phyloP scores from a whole-genome alignment of 169 alveolate genomes.

The Babesia ovis region DNA sequence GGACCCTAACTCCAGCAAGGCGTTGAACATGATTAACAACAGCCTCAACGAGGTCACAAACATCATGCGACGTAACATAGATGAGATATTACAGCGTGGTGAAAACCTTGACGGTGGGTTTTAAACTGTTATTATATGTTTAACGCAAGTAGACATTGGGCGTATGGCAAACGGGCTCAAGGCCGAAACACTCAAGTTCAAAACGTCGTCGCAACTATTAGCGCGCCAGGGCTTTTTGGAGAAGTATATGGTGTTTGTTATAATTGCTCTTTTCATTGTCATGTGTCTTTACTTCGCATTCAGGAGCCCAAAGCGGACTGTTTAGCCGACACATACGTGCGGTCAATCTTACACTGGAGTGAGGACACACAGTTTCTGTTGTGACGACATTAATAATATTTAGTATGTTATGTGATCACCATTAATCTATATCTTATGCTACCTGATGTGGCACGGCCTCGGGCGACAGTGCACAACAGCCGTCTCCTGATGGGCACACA shows the following conservation, averaged over 20 bases:
- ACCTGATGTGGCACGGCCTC: constrained; percentile 9
- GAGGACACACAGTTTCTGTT: no score
- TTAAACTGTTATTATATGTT: neutral
- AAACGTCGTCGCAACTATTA: constrained; percentile 33
- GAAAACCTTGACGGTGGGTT: constrained; percentile 77
- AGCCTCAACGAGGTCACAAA: constrained; percentile 78
- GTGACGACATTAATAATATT: no score
- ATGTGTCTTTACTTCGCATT: constrained; percentile 22
- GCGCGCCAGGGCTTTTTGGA: constrained; percentile 25
- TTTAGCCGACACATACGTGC: neutral
- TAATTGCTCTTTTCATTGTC: constrained; percentile 1
- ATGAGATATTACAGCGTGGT: constrained; percentile 75
- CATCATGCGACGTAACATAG: constrained; percentile 77
- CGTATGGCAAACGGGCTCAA: constrained; percentile 75
- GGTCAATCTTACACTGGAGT: no score
- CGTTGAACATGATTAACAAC: constrained; percentile 75
- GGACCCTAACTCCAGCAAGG: constrained; percentile 74
- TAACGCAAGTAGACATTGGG: constrained; percentile 57
- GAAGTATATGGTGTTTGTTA: constrained; percentile 21
- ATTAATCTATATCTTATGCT: neutral
- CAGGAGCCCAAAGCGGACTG: neutral
- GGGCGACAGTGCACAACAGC: constrained; percentile 26
- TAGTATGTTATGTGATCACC: neutral
- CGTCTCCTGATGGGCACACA: constrained; percentile 26
- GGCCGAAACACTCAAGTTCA: constrained; percentile 53